These are phyloP conservation scores for Backusella australiensis DNA, from an alignment of 192 early-diverging fungal genomes.

Conservation along the genomic window DNA sequence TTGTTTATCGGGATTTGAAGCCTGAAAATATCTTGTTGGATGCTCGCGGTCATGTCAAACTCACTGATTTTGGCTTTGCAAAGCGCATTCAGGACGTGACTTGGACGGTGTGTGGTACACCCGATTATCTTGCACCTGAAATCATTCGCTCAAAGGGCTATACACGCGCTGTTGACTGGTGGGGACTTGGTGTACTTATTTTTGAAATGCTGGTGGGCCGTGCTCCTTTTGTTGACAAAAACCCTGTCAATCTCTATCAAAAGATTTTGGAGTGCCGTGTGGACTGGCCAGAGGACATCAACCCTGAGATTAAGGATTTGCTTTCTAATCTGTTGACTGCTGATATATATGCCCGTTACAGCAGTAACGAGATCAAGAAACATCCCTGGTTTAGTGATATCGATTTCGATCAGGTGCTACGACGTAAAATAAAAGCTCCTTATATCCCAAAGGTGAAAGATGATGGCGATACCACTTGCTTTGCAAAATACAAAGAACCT, in stretches of 20 bases:
- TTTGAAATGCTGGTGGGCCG: conserved; percentile 80
- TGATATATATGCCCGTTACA: conserved; percentile 73
- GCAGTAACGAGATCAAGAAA: conserved; percentile 79
- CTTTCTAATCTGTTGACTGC: conserved; percentile 72
- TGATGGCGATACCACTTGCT: conserved; percentile 46
- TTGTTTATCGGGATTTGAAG: conserved; percentile 84
- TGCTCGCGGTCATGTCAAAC: conserved; percentile 86
- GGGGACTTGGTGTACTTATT: conserved; percentile 89
- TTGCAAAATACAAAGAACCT: conserved; percentile 30
- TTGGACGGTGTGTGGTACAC: conserved; percentile 76
- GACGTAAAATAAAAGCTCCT: conserved; percentile 47
- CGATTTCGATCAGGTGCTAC: conserved; percentile 48
- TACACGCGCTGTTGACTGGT: conserved; percentile 90
- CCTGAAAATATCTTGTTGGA: conserved; percentile 86
- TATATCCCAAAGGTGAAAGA: conserved; percentile 46
- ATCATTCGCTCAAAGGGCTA: conserved; percentile 85
- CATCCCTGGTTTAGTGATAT: conserved; percentile 74
- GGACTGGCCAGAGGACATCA: conserved; percentile 72
- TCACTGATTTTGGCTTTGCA: conserved; percentile 95
- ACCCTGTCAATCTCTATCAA: conserved; percentile 85
- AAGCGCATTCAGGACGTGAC: conserved; percentile 40
- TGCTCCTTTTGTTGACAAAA: conserved; percentile 87
- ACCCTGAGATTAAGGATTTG: conserved; percentile 66
- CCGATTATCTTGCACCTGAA: conserved; percentile 89
- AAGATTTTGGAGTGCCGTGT: conserved; percentile 80